A percentile compares a stretch with the other conserved stretches of the same genome.
phyloP scores from a whole-genome alignment of 345 rosid species.

The Aegle marmelos region DNA sequence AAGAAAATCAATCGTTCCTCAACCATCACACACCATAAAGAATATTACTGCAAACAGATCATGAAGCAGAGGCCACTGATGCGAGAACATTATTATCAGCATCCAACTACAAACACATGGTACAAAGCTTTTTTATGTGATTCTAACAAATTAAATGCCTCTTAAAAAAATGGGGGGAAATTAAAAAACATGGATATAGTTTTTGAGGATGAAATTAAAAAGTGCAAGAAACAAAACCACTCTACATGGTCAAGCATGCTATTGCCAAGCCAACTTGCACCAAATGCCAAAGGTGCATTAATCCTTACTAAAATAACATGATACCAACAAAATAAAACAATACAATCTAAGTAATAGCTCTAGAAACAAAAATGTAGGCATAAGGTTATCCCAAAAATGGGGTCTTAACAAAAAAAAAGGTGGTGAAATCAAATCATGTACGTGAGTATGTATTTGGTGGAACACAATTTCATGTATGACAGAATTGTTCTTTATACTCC shows the following conservation, averaged over 20 bases:
- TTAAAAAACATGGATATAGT: not conserved
- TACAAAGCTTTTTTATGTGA: not conserved
- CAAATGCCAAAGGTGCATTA: no score
- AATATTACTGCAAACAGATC: not conserved
- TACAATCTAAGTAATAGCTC: not conserved
- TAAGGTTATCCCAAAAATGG: no score
- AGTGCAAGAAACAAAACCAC: not conserved
- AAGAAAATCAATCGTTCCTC: not conserved
- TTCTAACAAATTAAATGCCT: not conserved
- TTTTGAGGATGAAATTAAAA: not conserved
- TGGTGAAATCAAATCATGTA: not conserved
- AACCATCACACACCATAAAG: not conserved
- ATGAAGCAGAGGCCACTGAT: not conserved
- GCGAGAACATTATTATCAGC: not conserved
- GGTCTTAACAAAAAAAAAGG: no score
- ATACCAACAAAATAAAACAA: not conserved
- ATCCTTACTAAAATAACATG: not conserved
- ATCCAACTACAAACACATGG: not conserved
- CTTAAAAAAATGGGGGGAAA: not conserved
- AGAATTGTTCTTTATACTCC: no score
- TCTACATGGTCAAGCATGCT: no score
- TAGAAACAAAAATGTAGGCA: not conserved
- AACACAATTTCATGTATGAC: not conserved
- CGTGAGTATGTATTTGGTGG: not conserved
- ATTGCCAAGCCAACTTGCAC: not conserved